Percentiles rank a stretch among this genome's conserved stretches.
phyloP scores from a whole-genome alignment of 352 stramenopile genomes.

The Phytophthora hybrid region DNA sequence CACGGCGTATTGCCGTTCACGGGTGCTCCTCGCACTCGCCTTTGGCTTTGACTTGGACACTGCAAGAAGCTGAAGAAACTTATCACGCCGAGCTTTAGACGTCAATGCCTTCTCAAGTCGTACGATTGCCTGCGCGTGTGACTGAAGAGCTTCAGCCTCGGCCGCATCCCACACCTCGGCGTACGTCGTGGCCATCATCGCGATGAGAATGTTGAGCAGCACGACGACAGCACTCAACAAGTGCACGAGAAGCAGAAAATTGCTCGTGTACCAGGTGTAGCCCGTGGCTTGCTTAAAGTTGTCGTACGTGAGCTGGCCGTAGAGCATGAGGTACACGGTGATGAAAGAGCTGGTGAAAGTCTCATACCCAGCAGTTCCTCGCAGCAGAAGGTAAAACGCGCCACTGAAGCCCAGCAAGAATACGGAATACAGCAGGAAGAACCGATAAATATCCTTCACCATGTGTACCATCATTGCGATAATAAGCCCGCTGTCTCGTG shows the following conservation, averaged over 20 bases:
- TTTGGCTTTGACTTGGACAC: slow-evolving; percentile 37
- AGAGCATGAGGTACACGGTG: slow-evolving; percentile 81
- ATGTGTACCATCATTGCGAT: slow-evolving; percentile 86
- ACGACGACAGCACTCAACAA: slow-evolving; percentile 64
- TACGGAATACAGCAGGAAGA: slow-evolving; percentile 75
- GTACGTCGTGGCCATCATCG: slow-evolving; percentile 81
- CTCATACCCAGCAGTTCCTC: slow-evolving; percentile 61
- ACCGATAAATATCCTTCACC: slow-evolving; percentile 72
- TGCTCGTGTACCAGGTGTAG: slow-evolving; percentile 60
- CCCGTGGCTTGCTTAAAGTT: slow-evolving; percentile 45
- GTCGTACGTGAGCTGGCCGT: slow-evolving; percentile 69
- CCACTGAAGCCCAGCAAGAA: slow-evolving; percentile 79
- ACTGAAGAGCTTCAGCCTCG: slow-evolving; percentile 64
- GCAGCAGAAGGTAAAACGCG: slow-evolving; percentile 77
- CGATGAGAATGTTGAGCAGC: slow-evolving; percentile 77
- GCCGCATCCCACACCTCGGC: slow-evolving; percentile 65
- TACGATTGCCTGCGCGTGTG: slow-evolving; percentile 61
- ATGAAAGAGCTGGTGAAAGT: slow-evolving; percentile 72
- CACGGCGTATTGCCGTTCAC: slow-evolving; percentile 21
- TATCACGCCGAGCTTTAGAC: slow-evolving; percentile 41
- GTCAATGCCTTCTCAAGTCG: slow-evolving; percentile 62
- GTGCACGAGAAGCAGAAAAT: slow-evolving; percentile 63
- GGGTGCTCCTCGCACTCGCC: slow-evolving; percentile 15
- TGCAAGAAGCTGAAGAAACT: slow-evolving; percentile 49
- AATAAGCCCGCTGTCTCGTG: slow-evolving; percentile 61